Evolutionary conservation across 129 eudicot species (phyloP), one percentile per base, ranked within the genome.

Genomic region (Escallonia herrerae): DNA sequence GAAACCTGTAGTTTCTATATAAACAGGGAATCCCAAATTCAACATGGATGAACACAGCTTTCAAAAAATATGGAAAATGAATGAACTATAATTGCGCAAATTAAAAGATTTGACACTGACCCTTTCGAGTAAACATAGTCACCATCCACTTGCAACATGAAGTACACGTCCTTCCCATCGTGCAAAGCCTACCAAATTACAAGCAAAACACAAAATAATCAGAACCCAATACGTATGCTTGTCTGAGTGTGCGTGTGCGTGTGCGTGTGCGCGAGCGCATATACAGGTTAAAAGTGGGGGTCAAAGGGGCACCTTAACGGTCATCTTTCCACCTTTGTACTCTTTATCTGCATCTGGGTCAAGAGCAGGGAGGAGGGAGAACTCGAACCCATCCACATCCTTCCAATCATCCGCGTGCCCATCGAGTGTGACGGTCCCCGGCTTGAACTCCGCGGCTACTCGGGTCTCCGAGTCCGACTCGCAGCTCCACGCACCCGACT

Each of bases 341-440:
- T 74, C 81, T 12, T 81, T 59, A 15, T 85, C 91, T 43, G 64
- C 78, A 76, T 85, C 87, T 5, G 91, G 91, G 78, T 85, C 91
- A 60, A 85, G 91, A 52, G 91, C 91, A 64, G 91, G 91, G 12
- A 75, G 80, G 43, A 85, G 80, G 47, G 87, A 63, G 45, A 85
- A 81, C 6, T 85, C 87, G 60, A 76, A 77, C 47, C 91, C 91
- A 54, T 76, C 73, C 44, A 85, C 40, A 13, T 76, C 72, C 6
- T 61, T 65, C 91, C 91, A 85, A 41, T 85, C 91, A 64, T 81
- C 85, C 1, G 82, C 84, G 54, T 63, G 84, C 8, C 91, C 91
- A 63, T 85, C 91, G 5, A 85, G 74, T 3, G 87, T 85, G 6
- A 85, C 58, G 9, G 73, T 38, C 37, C 91, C 91, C 42, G 91